A percentile compares a stretch with the other conserved stretches of the same genome.
Evolutionary conservation across 176 grass and related monocot species (phyloP).

Genomic region (Avena atlantica): DNA sequence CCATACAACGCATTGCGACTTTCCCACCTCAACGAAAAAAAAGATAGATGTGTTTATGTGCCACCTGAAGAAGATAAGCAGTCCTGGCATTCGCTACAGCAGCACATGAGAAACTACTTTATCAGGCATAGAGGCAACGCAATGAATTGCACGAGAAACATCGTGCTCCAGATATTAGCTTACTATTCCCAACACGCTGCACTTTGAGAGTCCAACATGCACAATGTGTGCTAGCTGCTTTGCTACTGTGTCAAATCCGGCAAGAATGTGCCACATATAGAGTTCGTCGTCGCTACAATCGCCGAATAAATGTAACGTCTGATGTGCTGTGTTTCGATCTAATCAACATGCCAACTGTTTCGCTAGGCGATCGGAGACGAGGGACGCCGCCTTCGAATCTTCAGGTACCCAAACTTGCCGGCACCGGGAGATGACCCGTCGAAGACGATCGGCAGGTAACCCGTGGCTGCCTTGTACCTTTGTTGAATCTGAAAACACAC

Average conservation of each 20-base stretch:
- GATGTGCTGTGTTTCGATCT: not conserved
- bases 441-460: constrained; percentile 77
- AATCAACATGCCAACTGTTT: not conserved
- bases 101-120: not conserved
- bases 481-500: constrained; percentile 72
- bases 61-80: not conserved
- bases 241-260: not conserved
- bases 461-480: constrained; percentile 81
- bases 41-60: not conserved
- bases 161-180: not conserved
- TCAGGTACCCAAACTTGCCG: constrained; percentile 82
- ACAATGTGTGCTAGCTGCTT: not conserved
- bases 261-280: not conserved
- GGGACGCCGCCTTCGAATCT: constrained; percentile 43
- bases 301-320: not conserved
- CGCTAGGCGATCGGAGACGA: not conserved
- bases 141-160: not conserved
- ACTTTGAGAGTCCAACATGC: not conserved
- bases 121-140: not conserved
- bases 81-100: not conserved
- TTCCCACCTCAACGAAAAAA: not conserved
- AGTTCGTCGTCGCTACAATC: not conserved
- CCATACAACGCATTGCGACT: not conserved
- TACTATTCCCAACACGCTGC: not conserved
- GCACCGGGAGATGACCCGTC: constrained; percentile 87